These are phyloP conservation scores for Dorcoceras hygrometricum DNA, from an alignment of 257 asterid genomes.

Conservation along the genomic window DNA sequence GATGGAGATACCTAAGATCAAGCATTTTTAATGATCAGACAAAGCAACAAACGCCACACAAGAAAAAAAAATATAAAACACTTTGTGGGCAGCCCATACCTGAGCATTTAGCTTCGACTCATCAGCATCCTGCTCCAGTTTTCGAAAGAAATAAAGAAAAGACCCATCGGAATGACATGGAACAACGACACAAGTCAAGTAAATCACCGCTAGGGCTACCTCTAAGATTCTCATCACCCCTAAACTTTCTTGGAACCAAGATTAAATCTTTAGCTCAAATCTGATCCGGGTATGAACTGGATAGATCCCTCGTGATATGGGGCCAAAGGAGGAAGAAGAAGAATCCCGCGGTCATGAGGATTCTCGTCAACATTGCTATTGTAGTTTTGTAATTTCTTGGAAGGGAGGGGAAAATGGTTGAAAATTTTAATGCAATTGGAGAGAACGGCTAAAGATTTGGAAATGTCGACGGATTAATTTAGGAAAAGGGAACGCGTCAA, in stretches of 20 bases:
- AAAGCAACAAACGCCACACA: constrained; percentile 1
- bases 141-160: constrained; percentile 17
- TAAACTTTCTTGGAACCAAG: constrained; percentile 4
- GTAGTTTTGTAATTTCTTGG: not conserved
- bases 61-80: not conserved
- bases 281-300: constrained; percentile 26
- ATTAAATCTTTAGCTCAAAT: constrained; percentile 14
- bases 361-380: constrained; percentile 17
- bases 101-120: constrained; percentile 9
- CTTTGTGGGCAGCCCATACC: not conserved
- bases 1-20: constrained; percentile 31
- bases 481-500: constrained; percentile 24
- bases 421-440: not conserved
- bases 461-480: constrained; percentile 35
- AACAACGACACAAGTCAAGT: constrained; percentile 18
- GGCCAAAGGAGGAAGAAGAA: constrained; percentile 7
- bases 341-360: not conserved
- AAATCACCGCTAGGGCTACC: constrained; percentile 16
- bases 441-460: constrained; percentile 1
- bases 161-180: constrained; percentile 29
- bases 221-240: constrained; percentile 21
- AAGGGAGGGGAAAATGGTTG: constrained; percentile 10
- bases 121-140: constrained; percentile 16
- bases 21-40: constrained; percentile 12
- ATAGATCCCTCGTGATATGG: constrained; percentile 14